phyloP scores from a whole-genome alignment of 73 alveolate genomes.

The Stentor roeselii region DNA sequence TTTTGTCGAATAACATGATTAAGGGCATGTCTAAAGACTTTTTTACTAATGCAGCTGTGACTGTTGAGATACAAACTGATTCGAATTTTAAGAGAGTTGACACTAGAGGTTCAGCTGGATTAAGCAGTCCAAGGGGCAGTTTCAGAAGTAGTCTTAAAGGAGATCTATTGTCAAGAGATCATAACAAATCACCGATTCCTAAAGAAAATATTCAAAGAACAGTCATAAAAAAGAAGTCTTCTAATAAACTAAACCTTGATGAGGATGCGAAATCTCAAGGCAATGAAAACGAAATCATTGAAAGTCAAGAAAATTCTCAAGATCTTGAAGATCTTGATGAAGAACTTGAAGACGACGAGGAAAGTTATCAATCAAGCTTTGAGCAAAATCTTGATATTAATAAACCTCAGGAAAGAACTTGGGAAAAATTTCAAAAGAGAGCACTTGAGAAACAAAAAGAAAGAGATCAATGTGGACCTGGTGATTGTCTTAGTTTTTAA shows the following conservation, averaged over 20 bases:
- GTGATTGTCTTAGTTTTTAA: too few relatives aligned
- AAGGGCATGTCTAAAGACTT: not conserved
- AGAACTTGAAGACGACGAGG: not conserved
- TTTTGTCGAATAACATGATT: not conserved
- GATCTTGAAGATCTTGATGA: not conserved
- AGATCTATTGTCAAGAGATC: too few relatives aligned
- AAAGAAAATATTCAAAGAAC: not conserved
- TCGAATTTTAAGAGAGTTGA: too few relatives aligned
- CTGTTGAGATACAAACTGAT: not conserved
- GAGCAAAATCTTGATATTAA: not conserved
- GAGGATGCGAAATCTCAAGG: not conserved
- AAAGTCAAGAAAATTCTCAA: not conserved
- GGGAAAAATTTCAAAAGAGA: not conserved
- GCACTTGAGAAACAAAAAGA: not conserved
- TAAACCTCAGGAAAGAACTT: not conserved
- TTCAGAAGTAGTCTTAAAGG: too few relatives aligned
- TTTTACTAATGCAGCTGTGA: not conserved
- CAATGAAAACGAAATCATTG: not conserved
- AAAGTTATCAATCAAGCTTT: not conserved
- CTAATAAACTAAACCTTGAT: not conserved
- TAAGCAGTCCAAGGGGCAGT: too few relatives aligned
- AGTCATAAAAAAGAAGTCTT: not conserved
- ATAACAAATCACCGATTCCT: not conserved
- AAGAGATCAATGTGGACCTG: not conserved
- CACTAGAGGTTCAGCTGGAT: too few relatives aligned